Evolutionary conservation across 495 filamentous ascomycete genomes (phyloP).

Genomic region (Darksidea phi): DNA sequence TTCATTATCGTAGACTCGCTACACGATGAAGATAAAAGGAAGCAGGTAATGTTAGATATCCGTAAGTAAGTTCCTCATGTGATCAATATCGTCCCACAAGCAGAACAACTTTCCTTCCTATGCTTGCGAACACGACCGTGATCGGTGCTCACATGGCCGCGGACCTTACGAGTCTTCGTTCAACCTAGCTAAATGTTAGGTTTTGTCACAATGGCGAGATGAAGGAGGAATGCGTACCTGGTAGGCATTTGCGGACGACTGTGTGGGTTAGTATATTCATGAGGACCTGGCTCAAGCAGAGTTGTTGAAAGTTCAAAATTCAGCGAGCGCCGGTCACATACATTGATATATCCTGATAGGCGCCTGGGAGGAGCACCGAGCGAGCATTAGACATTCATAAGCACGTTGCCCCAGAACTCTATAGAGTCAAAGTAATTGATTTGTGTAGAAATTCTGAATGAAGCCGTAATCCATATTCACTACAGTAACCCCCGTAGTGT

Average conservation of each 20-base stretch:
- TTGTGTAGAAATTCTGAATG: background rate
- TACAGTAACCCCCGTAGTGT: background rate
- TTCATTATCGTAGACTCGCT: no score
- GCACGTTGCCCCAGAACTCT: background rate
- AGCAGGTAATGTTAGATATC: no score
- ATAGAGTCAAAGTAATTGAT: background rate
- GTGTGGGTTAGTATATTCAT: conserved; percentile 12
- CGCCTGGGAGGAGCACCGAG: no score
- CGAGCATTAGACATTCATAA: no score
- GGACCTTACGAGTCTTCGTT: conserved; percentile 83
- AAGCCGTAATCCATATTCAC: background rate
- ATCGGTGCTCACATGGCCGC: conserved; percentile 91
- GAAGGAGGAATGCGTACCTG: conserved; percentile 39
- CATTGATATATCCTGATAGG: no score
- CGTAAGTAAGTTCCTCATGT: no score
- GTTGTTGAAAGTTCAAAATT: background rate
- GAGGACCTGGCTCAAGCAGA: background rate
- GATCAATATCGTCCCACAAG: no score
- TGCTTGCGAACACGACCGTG: conserved; percentile 55
- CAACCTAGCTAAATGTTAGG: conserved; percentile 39
- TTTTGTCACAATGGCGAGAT: no score
- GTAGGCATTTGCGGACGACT: conserved; percentile 67
- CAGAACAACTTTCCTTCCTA: no score
- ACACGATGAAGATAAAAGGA: no score
- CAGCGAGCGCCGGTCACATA: conserved; percentile 4